Percentiles rank a stretch among this genome's conserved stretches.
phyloP scores from a whole-genome alignment of 2,329 filamentous ascomycete genomes.

The Bimuria novae-zelandiae region DNA sequence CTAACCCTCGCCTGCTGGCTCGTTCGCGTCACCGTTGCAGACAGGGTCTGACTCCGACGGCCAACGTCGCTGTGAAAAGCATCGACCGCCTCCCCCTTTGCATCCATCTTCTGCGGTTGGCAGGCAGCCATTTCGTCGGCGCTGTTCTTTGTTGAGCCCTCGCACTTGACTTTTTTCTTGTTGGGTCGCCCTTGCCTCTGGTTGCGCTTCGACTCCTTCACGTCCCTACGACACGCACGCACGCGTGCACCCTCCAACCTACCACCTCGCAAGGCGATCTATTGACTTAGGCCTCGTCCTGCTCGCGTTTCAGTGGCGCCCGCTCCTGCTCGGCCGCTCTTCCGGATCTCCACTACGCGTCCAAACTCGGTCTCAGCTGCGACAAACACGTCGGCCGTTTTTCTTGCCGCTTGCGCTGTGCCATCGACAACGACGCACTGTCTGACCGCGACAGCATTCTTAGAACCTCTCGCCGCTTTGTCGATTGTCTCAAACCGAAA shows the following conservation, averaged over 20 bases:
- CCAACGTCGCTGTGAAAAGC: conserved; percentile 18
- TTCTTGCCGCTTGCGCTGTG: conserved; percentile 15
- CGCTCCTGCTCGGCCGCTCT: conserved; percentile 13
- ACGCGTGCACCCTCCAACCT: conserved; percentile 15
- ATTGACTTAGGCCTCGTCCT: conserved; percentile 48
- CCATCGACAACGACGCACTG: conserved; percentile 20
- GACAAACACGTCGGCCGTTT: conserved; percentile 15
- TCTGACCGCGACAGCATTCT: conserved; percentile 30
- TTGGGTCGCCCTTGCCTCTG: conserved; percentile 10
- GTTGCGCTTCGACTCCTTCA: conserved; percentile 13
- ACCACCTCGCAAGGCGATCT: conserved; percentile 40
- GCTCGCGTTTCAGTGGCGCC: conserved; percentile 26
- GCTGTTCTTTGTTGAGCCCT: conserved; percentile 17
- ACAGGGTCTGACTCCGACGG: conserved; percentile 18
- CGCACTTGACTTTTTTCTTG: conserved; percentile 15
- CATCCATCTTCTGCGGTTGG: no score
- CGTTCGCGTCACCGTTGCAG: conserved; percentile 1
- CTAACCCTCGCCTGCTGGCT: no score
- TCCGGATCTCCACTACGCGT: conserved; percentile 19
- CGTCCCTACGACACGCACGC: conserved; percentile 19
- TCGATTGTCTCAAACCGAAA: conserved; percentile 23
- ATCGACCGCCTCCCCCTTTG: conserved; percentile 11
- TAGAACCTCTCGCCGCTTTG: conserved; percentile 28
- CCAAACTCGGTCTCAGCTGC: conserved; percentile 19
- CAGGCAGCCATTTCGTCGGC: conserved; percentile 21